Conservation (phyloP, 768 basidiomycete genomes). For the Strobilomyces dryophilus region DNA sequence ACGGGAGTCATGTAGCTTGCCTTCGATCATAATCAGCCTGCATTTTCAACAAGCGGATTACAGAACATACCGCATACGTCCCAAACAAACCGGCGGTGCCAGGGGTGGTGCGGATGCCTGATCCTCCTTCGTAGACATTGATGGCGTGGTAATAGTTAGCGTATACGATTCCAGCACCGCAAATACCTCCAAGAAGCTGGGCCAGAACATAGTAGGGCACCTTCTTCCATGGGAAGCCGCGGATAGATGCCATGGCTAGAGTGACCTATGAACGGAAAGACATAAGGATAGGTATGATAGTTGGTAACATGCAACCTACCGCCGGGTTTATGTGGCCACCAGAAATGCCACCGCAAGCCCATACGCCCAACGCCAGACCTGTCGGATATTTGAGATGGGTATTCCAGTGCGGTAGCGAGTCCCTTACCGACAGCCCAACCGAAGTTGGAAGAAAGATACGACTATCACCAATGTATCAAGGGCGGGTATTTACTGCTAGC, state of each 20-base stretch:
- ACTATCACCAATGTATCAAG: conserved; percentile 14
- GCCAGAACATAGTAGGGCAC: conserved; percentile 67
- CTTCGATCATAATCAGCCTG: conserved; percentile 22
- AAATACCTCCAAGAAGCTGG: conserved; percentile 57
- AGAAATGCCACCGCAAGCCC: conserved; percentile 62
- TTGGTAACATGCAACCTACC: conserved; percentile 31
- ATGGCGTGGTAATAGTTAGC: conserved; percentile 68
- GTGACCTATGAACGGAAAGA: conserved; percentile 48
- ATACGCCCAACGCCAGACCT: conserved; percentile 63
- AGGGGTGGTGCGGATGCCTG: conserved; percentile 48
- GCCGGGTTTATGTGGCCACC: conserved; percentile 77
- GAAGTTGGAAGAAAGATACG: conserved; percentile 22
- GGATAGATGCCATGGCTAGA: conserved; percentile 60
- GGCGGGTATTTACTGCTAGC: not conserved
- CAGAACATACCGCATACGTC: conserved; percentile 51
- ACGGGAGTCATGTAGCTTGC: conserved; percentile 40
- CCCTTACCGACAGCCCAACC: conserved; percentile 32
- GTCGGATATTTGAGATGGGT: not conserved
- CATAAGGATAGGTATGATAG: not conserved
- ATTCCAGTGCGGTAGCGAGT: not conserved
- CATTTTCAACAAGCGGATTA: not conserved
- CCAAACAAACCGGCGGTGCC: conserved; percentile 57
- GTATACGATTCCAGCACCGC: conserved; percentile 55
- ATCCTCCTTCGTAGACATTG: conserved; percentile 56
- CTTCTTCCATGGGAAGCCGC: conserved; percentile 77